These are phyloP conservation scores for Cystofilobasidium macerans DNA, from an alignment of 768 basidiomycete genomes.

Conservation along the genomic window DNA sequence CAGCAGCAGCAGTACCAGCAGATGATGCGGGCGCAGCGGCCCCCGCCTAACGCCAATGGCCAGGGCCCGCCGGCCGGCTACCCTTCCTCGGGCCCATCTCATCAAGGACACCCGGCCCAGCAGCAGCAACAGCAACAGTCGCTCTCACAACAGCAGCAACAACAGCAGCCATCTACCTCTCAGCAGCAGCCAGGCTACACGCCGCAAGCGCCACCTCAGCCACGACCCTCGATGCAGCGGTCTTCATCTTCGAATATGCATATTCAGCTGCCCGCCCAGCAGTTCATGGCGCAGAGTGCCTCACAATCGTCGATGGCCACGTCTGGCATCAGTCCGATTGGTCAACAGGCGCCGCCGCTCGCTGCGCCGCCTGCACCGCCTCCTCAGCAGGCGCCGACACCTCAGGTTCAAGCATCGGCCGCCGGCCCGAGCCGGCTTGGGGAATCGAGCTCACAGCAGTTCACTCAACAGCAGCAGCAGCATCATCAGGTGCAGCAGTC, in stretches of 20 bases:
- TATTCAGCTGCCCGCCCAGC: neutral
- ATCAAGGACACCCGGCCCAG: neutral
- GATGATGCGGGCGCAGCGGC: slow-evolving; percentile 1
- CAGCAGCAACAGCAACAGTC: slow-evolving; percentile 1
- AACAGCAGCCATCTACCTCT: no score
- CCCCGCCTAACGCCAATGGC: neutral
- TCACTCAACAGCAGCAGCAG: neutral
- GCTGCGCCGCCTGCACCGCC: neutral
- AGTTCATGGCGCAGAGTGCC: neutral
- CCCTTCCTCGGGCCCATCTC: neutral
- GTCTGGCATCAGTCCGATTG: neutral
- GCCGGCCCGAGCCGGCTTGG: neutral
- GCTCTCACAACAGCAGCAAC: slow-evolving; percentile 1
- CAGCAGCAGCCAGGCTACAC: neutral
- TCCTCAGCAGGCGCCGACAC: neutral
- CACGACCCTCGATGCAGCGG: neutral
- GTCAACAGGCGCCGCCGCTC: neutral
- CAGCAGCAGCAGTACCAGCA: slow-evolving; percentile 1
- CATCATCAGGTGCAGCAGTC: neutral
- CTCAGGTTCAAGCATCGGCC: neutral
- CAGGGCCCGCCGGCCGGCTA: neutral
- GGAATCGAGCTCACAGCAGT: neutral
- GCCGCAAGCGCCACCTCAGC: neutral
- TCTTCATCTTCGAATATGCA: neutral
- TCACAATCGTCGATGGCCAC: neutral